These are phyloP conservation scores for Ogataea pilisensis DNA, from an alignment of 805 yeast species.

Conservation along the genomic window DNA sequence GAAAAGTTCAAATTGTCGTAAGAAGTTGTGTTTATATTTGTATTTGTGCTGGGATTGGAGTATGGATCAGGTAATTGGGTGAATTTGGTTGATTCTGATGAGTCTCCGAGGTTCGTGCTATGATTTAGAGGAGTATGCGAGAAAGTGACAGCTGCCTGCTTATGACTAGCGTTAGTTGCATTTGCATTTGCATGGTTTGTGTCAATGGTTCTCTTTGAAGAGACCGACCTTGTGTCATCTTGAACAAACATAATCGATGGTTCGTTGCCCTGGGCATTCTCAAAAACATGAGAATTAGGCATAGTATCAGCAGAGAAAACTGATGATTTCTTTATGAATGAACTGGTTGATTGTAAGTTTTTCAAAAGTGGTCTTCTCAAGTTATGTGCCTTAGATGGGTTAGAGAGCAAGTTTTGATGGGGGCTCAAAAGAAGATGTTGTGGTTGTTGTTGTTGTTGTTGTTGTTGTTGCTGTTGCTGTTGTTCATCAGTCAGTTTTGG, in stretches of 20 bases:
- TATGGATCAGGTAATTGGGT: neutral
- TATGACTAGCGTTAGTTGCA: neutral
- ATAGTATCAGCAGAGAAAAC: constrained; percentile 61
- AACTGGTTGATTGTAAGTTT: constrained; percentile 18
- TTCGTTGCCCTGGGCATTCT: constrained; percentile 63
- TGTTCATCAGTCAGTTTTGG: neutral
- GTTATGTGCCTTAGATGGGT: constrained; percentile 12
- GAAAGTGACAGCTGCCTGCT: neutral
- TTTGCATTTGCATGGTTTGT: neutral
- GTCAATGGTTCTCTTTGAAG: constrained; percentile 1
- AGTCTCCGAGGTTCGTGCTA: too few relatives aligned
- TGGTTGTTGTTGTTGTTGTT: neutral
- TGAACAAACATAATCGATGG: constrained; percentile 62
- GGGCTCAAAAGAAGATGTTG: too few relatives aligned
- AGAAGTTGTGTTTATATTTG: constrained; percentile 10
- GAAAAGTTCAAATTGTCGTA: constrained; percentile 32
- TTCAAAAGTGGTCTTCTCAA: constrained; percentile 21
- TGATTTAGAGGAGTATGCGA: too few relatives aligned
- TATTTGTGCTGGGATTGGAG: too few relatives aligned
- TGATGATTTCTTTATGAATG: constrained; percentile 16
- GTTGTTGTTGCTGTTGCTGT: too few relatives aligned
- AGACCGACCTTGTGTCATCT: constrained; percentile 32
- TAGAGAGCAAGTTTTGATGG: too few relatives aligned
- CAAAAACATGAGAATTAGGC: constrained; percentile 63
- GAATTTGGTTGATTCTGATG: too few relatives aligned